Evolutionary conservation across 1,284 basidiomycete genomes (phyloP), one percentile per base, ranked within the genome.

Genomic region (Apiotrichum siamense): DNA sequence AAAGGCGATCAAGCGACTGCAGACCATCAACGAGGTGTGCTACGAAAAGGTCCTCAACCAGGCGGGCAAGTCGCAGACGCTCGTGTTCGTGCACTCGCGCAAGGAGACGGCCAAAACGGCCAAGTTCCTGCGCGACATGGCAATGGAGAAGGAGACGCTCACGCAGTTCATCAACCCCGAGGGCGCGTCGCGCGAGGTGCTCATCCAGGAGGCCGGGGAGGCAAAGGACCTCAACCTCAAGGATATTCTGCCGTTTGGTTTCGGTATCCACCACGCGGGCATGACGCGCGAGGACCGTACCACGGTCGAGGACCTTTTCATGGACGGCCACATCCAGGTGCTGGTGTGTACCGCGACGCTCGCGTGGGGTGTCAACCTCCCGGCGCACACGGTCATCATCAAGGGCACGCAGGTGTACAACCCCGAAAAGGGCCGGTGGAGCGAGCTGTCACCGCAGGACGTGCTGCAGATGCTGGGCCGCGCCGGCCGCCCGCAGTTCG

Each of bases 331-430:
- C 35, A 80, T 99, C 24, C 92, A 97, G 68, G 94, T 98, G 0
- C 79, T 99, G 25, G 89, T 97, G 42, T 97, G 90, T 69, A 99
- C 96, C 0, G 96, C 94, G 6, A 98, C 96, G 0, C 83, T 99
- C 15, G 94, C 96, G 0, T 98, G 96, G 96, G 96, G 96, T 79
- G 94, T 98, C 75, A 98, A 98, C 70, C 76, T 98, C 1, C 96
- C 96, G 1, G 94, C 94, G 0, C 96, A 98, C 64, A 89, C 91
- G 3, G 94, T 97, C 73, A 93, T 98, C 76, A 97, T 98, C 80
- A 99, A 98, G 73, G 96, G 96, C 31, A 98, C 96, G 0, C 94
- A 98, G 75, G 93, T 98, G 58, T 98, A 98, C 78, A 97, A 97
- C 71, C 96, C 96, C 0, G 93, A 96, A 74, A 97, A 98, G 76